Base-by-base conservation (phyloP, 768 basidiomycete species). In the Kwoniella botswanensis region DNA sequence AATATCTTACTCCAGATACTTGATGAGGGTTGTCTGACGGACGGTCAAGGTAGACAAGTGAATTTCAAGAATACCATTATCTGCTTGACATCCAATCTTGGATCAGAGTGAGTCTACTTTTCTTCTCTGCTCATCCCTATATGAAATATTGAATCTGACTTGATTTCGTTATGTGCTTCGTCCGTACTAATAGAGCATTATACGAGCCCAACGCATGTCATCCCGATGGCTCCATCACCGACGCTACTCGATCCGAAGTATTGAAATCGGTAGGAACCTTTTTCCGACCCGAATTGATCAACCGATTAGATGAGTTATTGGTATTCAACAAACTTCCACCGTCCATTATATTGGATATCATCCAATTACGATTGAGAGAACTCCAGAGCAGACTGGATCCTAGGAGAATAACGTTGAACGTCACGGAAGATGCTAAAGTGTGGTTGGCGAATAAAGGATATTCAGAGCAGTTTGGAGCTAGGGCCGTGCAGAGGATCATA, bases 31-130 rank as follows among this genome's bases (percentile, higher is more conserved):
- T 89, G 86, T 60, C 86, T 95, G 71, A 95, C 94, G 0, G 94
- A 97, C 80, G 93, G 92, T 72, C 93, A 94, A 81, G 94, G 94
- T 11, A 88, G 93, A 65, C 92, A 93, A 80, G 91, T 96, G 2
- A 93, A 94, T 82, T 95, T 96, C 86, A 93, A 91, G 89, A 97
- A 95, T 82, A 94, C 94, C 1, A 94, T 95, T 78, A 90, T 97
- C 78, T 93, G 92, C 80, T 84, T 94, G 35, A 95, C 94, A 1
- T 92, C 91, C 76, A 96, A 96, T 75, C 88, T 96, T 26, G 94
- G 92, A 44, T 73, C 75, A n/a, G 78, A 83, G 69, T 71, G 50
- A 60, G 74, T 71, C 9, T 5, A 35, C 26, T 15, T 50, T 18
- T 26, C 50, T 59, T 18, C n/a, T 54, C 5, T 63, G 89, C 93